Percentiles rank a stretch among this genome's conserved stretches.
phyloP scores from a whole-genome alignment of 106 monocot genomes.

The Chionographis japonica region DNA sequence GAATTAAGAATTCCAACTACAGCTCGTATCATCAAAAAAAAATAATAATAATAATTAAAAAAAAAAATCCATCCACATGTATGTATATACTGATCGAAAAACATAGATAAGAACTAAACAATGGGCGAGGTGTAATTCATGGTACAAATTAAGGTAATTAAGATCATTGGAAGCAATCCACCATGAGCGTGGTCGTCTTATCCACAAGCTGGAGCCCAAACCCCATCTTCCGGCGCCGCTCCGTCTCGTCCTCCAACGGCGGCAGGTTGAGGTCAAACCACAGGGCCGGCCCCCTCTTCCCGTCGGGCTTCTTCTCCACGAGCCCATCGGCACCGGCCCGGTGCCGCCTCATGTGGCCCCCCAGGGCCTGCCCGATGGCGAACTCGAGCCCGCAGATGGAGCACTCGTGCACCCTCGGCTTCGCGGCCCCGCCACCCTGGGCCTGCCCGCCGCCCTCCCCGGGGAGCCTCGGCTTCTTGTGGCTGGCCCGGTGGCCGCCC shows the following conservation, averaged over 20 bases:
- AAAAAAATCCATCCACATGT: too few species aligned
- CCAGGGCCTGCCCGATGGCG: constrained; percentile 18
- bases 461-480: constrained; percentile 15
- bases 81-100: too few species aligned
- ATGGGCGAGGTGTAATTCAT: too few species aligned
- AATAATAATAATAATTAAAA: too few species aligned
- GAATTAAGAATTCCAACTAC: too few species aligned
- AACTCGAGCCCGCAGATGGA: constrained; percentile 24
- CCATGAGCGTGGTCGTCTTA: background rate
- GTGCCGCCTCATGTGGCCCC: constrained; percentile 25
- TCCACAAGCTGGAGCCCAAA: constrained; percentile 10
- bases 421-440: background rate
- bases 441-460: background rate
- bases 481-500: constrained; percentile 33
- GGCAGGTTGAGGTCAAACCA: constrained; percentile 19
- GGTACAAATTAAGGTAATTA: too few species aligned
- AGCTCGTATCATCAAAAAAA: too few species aligned
- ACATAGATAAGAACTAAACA: too few species aligned
- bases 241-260: background rate
- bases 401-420: constrained; percentile 19
- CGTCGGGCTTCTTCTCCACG: background rate
- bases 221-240: background rate
- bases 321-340: background rate
- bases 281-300: constrained; percentile 1
- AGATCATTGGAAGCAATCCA: constrained; percentile 3